A percentile compares a stretch with the other conserved stretches of the same genome.
Evolutionary conservation across 345 rosid species (phyloP).

Genomic region (Corchorus olitorius): DNA sequence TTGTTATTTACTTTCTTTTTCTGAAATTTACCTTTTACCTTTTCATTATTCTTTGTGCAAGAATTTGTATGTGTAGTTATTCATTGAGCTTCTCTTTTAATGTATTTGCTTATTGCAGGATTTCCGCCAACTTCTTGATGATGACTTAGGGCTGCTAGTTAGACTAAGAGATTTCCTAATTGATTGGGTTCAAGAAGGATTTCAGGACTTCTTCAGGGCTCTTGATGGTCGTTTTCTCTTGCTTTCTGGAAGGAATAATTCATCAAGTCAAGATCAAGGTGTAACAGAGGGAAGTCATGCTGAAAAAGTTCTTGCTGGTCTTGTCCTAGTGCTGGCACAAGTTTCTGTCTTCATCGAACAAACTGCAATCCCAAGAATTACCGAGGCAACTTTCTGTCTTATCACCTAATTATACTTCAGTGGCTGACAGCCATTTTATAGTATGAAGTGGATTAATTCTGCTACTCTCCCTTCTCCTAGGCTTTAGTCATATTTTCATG

Average conservation of each 20-base stretch:
- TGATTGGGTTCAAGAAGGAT: slow-evolving; percentile 93
- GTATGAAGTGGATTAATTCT: slow-evolving; percentile 7
- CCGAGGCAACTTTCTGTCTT: slow-evolving; percentile 63
- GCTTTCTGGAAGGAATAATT: slow-evolving; percentile 77
- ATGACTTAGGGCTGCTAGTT: slow-evolving; percentile 56
- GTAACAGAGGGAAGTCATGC: slow-evolving; percentile 46
- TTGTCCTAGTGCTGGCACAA: slow-evolving; percentile 87
- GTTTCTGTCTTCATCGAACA: slow-evolving; percentile 86
- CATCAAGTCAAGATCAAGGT: slow-evolving; percentile 49
- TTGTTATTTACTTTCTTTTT: not conserved
- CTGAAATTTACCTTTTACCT: not conserved
- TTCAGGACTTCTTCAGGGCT: slow-evolving; percentile 80
- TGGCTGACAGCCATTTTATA: not conserved
- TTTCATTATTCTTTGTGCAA: not conserved
- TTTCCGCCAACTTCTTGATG: slow-evolving; percentile 81
- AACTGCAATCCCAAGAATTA: slow-evolving; percentile 77
- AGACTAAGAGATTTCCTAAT: slow-evolving; percentile 63
- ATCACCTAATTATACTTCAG: slow-evolving; percentile 12
- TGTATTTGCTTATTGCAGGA: slow-evolving; percentile 48
- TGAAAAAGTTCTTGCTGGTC: slow-evolving; percentile 67
- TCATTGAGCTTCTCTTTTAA: slow-evolving; percentile 23
- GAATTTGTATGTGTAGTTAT: slow-evolving; percentile 11
- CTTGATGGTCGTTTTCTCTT: slow-evolving; percentile 62
- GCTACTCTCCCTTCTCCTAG: slow-evolving; percentile 8
- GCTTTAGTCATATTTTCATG: slow-evolving; percentile 20